These are phyloP conservation scores for Brassica rapa DNA, from an alignment of 345 rosid genomes.

Conservation along the genomic window DNA sequence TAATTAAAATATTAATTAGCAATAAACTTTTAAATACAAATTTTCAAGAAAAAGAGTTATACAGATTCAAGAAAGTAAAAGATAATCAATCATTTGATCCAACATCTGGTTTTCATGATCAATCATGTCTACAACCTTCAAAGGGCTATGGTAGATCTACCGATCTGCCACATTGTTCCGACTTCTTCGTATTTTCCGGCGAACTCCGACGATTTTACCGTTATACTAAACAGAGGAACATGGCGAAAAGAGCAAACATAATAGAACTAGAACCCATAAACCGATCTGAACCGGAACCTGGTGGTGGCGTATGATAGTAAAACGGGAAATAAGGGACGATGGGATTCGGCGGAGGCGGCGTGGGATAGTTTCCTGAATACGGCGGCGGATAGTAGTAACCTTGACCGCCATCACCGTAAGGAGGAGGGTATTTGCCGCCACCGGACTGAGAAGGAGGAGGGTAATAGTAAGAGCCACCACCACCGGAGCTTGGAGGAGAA, in stretches of 20 bases:
- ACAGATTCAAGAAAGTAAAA: constrained; percentile 25
- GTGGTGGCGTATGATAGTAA: constrained; percentile 75
- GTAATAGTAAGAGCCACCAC: constrained; percentile 51
- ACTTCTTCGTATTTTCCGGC: not conserved
- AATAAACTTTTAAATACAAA: constrained; percentile 31
- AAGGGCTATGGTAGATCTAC: constrained; percentile 22
- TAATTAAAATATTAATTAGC: constrained; percentile 24
- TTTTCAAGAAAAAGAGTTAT: constrained; percentile 12
- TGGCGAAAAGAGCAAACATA: not conserved
- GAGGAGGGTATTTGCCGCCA: constrained; percentile 48
- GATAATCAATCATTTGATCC: constrained; percentile 28
- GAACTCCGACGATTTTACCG: not conserved
- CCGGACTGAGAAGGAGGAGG: constrained; percentile 64
- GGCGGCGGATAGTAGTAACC: constrained; percentile 65
- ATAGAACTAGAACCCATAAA: not conserved
- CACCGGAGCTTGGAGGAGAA: constrained; percentile 55
- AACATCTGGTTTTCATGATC: constrained; percentile 26
- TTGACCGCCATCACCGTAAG: constrained; percentile 49
- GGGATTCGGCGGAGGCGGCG: constrained; percentile 93
- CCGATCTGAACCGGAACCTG: constrained; percentile 38
- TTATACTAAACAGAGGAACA: constrained; percentile 29
- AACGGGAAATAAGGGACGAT: constrained; percentile 96
- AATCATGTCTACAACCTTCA: constrained; percentile 11
- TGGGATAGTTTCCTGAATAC: constrained; percentile 48
- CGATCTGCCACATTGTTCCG: constrained; percentile 17